A percentile compares a stretch with the other conserved stretches of the same genome.
These are phyloP conservation scores for Saccharum officinarum DNA, from an alignment of 176 grass and related monocot species.

Conservation along the genomic window DNA sequence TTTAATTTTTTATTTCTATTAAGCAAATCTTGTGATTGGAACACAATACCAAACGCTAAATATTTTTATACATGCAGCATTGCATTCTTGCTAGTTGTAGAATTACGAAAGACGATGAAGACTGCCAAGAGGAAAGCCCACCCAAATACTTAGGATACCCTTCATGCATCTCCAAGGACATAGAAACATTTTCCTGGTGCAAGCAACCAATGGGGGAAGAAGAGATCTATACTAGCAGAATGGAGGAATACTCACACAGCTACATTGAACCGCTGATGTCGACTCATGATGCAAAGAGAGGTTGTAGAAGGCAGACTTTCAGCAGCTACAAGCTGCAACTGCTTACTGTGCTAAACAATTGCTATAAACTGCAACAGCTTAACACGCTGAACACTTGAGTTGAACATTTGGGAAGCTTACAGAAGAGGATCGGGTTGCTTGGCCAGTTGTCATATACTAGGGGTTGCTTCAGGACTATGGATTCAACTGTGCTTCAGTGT, in stretches of 20 bases:
- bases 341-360: not conserved
- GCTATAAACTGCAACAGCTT: not conserved
- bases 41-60: no score
- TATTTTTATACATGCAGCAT: not conserved
- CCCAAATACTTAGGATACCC: not conserved
- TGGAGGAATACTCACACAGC: not conserved
- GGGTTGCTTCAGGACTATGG: not conserved
- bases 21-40: no score
- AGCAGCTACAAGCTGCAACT: not conserved
- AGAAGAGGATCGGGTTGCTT: not conserved
- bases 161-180: not conserved
- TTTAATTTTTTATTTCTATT: no score
- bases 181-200: not conserved
- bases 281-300: not conserved
- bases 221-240: constrained; percentile 5
- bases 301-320: not conserved
- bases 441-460: not conserved
- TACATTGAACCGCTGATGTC: not conserved
- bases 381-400: not conserved
- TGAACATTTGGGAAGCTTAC: constrained; percentile 10
- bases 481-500: not conserved
- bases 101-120: constrained; percentile 3
- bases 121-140: not conserved
- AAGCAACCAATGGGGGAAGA: not conserved
- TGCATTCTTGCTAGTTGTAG: constrained; percentile 26